Base-by-base conservation (phyloP, 257 asterid species). In the Nicotiana noctiflora region DNA sequence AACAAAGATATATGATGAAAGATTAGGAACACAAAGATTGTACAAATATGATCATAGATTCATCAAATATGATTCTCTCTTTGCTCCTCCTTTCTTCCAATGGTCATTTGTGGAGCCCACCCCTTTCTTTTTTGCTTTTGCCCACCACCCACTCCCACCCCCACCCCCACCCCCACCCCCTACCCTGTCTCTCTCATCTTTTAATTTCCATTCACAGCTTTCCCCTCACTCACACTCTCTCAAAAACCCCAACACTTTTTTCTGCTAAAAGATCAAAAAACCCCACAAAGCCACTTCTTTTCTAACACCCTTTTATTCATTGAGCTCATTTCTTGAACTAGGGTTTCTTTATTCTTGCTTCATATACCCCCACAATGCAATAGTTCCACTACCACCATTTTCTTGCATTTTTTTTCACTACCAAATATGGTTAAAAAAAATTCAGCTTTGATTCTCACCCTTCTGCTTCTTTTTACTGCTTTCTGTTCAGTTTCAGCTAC, bases 401-500 rank as follows among this genome's bases (percentile, higher is more conserved):
- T 40, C 63, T 59, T 55, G 15, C 56, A 18, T 81, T 85, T 82
- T 75, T 25, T 23, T 53, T 21, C 29, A 18, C 59, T 53, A n/a
- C 5, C 25, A 51, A 80, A 85, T 59, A 85, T 87, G 89, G 87
- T 88, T 62, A 83, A 67, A 53, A 83, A 66, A 67, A 62, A 76
- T 37, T 31, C 83, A 11, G 84, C 85, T 80, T 85, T 93, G 83
- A 76, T 90, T 29, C 86, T 90, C 87, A 66, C 91, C 15, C 76
- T 90, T 75, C 67, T 92, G 81, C 91, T 94, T 11, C 90, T 92
- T 12, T 80, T 59, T 59, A 86, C 88, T 49, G 83, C 85, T 59
- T 92, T 85, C 18, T 86, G 62, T 64, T 88, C 92, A 34, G 90
- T 87, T 86, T 89, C 97, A 27, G 89, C 88, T 79, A 72, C 95